Base-by-base conservation (phyloP, 345 rosid species). In the Pseudoturritis turrita region DNA sequence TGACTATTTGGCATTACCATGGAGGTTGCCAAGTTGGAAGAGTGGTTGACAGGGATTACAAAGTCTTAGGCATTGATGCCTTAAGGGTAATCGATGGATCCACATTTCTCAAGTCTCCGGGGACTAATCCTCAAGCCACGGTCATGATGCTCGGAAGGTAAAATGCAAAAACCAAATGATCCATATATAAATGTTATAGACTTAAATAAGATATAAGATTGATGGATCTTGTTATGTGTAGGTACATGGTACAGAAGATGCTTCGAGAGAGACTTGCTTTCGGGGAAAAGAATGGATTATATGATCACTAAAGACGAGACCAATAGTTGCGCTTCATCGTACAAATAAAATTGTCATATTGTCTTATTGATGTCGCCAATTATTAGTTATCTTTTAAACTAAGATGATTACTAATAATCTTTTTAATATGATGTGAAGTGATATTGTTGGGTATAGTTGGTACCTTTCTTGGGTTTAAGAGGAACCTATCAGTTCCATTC, bases 111-210 rank as follows among this genome's bases (percentile, higher is more conserved):
- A 28, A 56, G 33, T 75, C 89, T 1, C 91, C 91, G 0, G 91
- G 89, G 37, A 85, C 95, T 15, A 88, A 86, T 72, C 91, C 89
- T 45, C 91, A 88, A 66, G 91, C 91, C 25, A 85, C 95, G 8
- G 70, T 83, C 21, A 86, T 89, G 95, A 87, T 89, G 91, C 86
- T 89, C 17, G 89, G 91, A 82, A 89, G 91, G 96, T 89, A 73
- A 67, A 50, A 29, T n/a, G 22, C 0, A 29, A 11, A 39, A 4
- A 50, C 17, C 1, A 26, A 67, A 50, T 55, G 25, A 33, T 56
- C 18, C 12, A 19, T 62, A 43, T 3, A 21, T 19, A 44, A 9
- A 19, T 36, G n/a, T 31, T 18, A 10, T 14, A 40, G 21, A 18
- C 57, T 15, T 50, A 23, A 50, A 31, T 18, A 10, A 64, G 6